Evolutionary conservation across 306 rosid species (phyloP), one percentile per base, ranked within the genome.

Genomic region (Pyrus bretschneideri): DNA sequence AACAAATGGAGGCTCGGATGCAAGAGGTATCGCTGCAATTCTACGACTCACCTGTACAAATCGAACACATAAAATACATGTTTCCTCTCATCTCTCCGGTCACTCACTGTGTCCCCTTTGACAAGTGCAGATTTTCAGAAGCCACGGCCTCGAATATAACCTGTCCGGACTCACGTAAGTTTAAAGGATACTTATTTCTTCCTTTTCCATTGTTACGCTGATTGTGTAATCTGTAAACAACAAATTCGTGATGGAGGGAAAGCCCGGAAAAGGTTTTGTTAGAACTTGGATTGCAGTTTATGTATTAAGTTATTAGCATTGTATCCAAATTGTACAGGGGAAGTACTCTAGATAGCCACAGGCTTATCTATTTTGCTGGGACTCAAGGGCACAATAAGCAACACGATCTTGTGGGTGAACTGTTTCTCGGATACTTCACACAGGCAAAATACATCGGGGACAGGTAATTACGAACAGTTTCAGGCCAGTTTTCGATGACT

Each of bases 401-500:
- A 81, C 96, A 92, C 71, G 79, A 72, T 44, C 91, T 94, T 72
- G 96, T 90, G 74, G 97, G 85, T 89, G 95, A 90, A 85, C 86
- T 94, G 27, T 67, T 38, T 77, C 81, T 80, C 23, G 98, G 98
- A 70, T 92, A 94, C 85, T 94, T 94, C 82, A 94, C 98, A 2
- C 92, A 87, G 68, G 96, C 76, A 72, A 94, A 89, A 83, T 94
- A 80, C 89, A 84, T 94, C 76, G 98, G 95, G 69, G 97, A 94
- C 83, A 69, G 80, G 98, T 92, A 81, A 72, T 52, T 49, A 12
- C 64, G 65, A 59, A 70, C 63, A 38, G 19, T 69, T 23, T 57
- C 33, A 15, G 31, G 40, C 64, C 52, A 31, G 66, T 13, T 25
- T 63, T 66, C 31, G 11, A 45, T 46, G 67, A 38, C 9, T 52